A percentile compares a stretch with the other conserved stretches of the same genome.
Evolutionary conservation across 2,329 filamentous ascomycete species (phyloP).

Genomic region (Diaporthe batatas): DNA sequence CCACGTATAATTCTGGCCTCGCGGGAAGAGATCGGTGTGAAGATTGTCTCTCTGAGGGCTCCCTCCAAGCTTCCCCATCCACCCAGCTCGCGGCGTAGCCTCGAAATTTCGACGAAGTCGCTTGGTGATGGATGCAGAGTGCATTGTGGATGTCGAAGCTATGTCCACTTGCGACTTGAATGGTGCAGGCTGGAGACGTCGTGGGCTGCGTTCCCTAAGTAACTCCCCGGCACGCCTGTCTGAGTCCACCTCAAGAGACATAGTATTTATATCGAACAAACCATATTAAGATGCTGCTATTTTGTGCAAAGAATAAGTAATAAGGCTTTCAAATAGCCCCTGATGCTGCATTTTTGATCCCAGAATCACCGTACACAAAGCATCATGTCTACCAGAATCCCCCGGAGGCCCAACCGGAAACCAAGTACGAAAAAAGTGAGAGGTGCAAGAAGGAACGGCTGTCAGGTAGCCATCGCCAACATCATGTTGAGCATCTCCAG

Average conservation of each 20-base stretch:
- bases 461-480: no score
- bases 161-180: neutral
- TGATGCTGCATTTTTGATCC: neutral
- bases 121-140: neutral
- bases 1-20: no score
- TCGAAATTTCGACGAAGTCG: constrained; percentile 5
- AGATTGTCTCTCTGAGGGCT: no score
- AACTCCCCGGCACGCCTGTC: constrained; percentile 15
- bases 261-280: neutral
- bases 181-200: neutral
- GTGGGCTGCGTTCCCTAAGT: neutral
- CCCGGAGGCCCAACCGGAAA: no score
- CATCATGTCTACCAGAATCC: neutral
- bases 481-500: no score
- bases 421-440: no score
- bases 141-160: neutral
- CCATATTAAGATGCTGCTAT: neutral
- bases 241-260: neutral
- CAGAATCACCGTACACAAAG: neutral
- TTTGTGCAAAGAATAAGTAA: neutral
- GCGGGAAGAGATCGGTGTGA: no score
- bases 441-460: neutral
- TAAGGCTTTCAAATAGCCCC: neutral
- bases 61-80: no score
- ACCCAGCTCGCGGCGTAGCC: no score